A percentile compares a stretch with the other conserved stretches of the same genome.
These are phyloP conservation scores for Lodderomyces jiufengensis DNA, from an alignment of 1,139 yeast genomes.

Conservation along the genomic window DNA sequence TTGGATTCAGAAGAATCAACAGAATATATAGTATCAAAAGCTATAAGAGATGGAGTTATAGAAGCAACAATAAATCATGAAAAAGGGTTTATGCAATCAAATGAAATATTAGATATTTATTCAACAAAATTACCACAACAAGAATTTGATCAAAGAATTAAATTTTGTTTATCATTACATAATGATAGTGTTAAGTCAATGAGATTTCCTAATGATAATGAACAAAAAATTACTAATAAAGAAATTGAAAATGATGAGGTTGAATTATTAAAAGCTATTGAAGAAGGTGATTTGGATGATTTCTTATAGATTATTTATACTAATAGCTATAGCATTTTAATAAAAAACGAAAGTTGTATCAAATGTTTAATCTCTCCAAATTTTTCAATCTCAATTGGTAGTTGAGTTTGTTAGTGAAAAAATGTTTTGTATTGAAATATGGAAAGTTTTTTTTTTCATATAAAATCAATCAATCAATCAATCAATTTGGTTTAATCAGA, in stretches of 20 bases:
- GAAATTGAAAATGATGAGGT: conserved; percentile 38
- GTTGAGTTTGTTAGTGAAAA: too few species aligned
- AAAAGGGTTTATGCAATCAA: conserved; percentile 87
- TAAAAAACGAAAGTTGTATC: too few species aligned
- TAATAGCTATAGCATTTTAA: too few species aligned
- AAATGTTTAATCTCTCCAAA: too few species aligned
- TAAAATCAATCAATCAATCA: too few species aligned
- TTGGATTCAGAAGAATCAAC: conserved; percentile 94
- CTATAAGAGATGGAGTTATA: conserved; percentile 95
- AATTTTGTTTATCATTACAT: conserved; percentile 85
- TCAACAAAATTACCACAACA: conserved; percentile 84
- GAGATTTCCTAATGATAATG: conserved; percentile 71
- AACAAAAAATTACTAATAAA: conserved; percentile 28
- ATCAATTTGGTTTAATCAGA: too few species aligned
- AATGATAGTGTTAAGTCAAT: conserved; percentile 92
- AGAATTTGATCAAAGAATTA: conserved; percentile 89
- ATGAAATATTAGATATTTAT: conserved; percentile 81
- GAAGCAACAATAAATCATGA: conserved; percentile 93
- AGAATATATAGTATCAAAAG: conserved; percentile 94
- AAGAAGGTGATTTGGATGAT: conserved; percentile 50
- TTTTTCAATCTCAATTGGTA: too few species aligned
- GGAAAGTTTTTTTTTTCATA: too few species aligned
- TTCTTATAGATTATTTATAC: conserved; percentile 30
- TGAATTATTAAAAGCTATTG: conserved; percentile 46
- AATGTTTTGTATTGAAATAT: too few species aligned